Evolutionary conservation across 1,139 yeast species (phyloP).

Genomic region (Saccharomyces hybrid): DNA sequence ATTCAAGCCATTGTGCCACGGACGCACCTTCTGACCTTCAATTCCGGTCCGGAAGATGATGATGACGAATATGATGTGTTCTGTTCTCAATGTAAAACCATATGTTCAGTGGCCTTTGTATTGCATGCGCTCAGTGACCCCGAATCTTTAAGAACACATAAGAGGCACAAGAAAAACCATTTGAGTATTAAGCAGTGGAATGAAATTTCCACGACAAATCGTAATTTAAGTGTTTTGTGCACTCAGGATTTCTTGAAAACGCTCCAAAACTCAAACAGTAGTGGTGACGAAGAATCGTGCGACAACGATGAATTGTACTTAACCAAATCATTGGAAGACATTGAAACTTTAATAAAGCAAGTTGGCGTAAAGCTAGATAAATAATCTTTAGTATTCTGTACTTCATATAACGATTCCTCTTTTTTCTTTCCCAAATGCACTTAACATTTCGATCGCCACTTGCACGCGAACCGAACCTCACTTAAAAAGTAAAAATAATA

Average conservation of each 20-base stretch:
- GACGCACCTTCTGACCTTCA: neutral
- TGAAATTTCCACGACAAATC: conserved; percentile 2
- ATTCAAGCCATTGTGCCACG: neutral
- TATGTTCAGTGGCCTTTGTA: conserved; percentile 33
- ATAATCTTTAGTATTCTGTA: neutral
- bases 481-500: neutral
- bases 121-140: conserved; percentile 6
- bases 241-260: conserved; percentile 16
- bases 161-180: conserved; percentile 12
- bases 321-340: conserved; percentile 22
- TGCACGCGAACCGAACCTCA: neutral
- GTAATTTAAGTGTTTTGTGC: conserved; percentile 11
- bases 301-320: conserved; percentile 23
- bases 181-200: conserved; percentile 14
- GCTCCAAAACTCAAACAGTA: conserved; percentile 11
- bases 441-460: neutral
- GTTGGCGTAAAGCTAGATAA: conserved; percentile 35
- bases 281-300: conserved; percentile 6
- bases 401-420: too few species aligned
- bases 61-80: conserved; percentile 23
- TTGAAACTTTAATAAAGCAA: conserved; percentile 15
- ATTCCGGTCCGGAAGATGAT: conserved; percentile 7
- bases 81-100: conserved; percentile 33
- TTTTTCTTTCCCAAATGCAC: neutral
- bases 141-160: conserved; percentile 1